Conservation (phyloP, 2,329 filamentous ascomycete species). For the Apiospora malaysiana region DNA sequence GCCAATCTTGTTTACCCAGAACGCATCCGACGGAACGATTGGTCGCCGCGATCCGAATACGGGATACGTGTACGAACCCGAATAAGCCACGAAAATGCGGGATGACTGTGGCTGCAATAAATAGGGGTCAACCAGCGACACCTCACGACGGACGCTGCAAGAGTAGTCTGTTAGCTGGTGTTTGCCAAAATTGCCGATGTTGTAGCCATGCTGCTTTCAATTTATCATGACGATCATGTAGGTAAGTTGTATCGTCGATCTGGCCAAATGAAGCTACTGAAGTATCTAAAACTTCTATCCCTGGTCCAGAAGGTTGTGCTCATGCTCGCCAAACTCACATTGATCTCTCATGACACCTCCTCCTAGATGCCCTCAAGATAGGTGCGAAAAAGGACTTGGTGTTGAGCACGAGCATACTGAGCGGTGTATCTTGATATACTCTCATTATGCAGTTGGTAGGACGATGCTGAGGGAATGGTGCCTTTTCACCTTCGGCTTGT, state of each 20-base stretch:
- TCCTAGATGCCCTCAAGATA: background rate
- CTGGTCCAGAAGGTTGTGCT: too few relatives aligned
- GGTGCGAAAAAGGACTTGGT: background rate
- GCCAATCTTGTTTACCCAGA: background rate
- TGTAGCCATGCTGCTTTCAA: too few relatives aligned
- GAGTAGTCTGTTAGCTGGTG: too few relatives aligned
- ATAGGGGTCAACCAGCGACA: background rate
- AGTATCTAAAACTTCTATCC: too few relatives aligned
- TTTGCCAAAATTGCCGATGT: too few relatives aligned
- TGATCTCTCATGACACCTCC: background rate
- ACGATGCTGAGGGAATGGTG: too few relatives aligned
- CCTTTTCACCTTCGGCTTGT: too few relatives aligned
- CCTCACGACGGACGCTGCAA: background rate
- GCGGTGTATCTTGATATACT: background rate
- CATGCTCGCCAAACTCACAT: background rate
- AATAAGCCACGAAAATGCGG: conserved; percentile 10
- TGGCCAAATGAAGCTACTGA: too few relatives aligned
- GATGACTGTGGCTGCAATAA: conserved; percentile 1
- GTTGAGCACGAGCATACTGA: background rate
- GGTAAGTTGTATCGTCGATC: too few relatives aligned
- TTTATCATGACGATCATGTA: too few relatives aligned
- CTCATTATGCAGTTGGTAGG: too few relatives aligned
- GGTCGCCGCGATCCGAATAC: conserved; percentile 15
- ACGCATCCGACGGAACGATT: conserved; percentile 5
- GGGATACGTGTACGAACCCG: conserved; percentile 17